Conservation (phyloP, 2,329 filamentous ascomycete genomes). For the Metarhizium album region DNA sequence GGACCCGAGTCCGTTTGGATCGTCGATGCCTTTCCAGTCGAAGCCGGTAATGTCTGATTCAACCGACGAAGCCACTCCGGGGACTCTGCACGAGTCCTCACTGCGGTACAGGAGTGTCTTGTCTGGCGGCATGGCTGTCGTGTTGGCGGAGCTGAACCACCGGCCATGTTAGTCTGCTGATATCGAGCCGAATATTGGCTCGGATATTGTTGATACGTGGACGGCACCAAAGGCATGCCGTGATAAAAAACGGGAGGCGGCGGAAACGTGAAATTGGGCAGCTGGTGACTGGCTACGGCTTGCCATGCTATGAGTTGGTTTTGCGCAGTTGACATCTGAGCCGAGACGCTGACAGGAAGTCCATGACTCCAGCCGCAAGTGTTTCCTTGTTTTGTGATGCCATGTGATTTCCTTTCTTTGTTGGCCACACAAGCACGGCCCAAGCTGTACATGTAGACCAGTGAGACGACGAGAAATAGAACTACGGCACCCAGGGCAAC, state of each 20-base stretch:
- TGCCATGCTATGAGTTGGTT: not conserved
- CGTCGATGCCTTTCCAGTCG: constrained; percentile 24
- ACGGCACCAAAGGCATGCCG: not conserved
- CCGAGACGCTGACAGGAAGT: not conserved
- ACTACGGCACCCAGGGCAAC: constrained; percentile 27
- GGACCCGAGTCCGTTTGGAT: constrained; percentile 19
- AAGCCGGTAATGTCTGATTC: constrained; percentile 16
- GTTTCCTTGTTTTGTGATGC: not conserved
- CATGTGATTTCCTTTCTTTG: not conserved
- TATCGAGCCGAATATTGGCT: not conserved
- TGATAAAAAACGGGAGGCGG: not conserved
- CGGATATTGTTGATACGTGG: not conserved
- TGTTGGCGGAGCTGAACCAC: not conserved
- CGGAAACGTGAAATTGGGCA: not conserved
- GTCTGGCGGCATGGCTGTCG: not conserved
- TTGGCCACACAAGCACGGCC: constrained; percentile 13
- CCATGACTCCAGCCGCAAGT: not conserved
- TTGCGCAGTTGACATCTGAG: not conserved
- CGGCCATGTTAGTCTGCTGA: not conserved
- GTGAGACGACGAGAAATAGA: constrained; percentile 15
- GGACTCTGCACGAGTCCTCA: constrained; percentile 4
- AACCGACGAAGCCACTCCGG: constrained; percentile 19
- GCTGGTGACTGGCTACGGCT: not conserved
- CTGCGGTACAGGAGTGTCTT: not conserved
- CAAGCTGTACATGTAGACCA: constrained; percentile 25